Conservation (phyloP, 306 rosid species). For the Rosa rugosa region DNA sequence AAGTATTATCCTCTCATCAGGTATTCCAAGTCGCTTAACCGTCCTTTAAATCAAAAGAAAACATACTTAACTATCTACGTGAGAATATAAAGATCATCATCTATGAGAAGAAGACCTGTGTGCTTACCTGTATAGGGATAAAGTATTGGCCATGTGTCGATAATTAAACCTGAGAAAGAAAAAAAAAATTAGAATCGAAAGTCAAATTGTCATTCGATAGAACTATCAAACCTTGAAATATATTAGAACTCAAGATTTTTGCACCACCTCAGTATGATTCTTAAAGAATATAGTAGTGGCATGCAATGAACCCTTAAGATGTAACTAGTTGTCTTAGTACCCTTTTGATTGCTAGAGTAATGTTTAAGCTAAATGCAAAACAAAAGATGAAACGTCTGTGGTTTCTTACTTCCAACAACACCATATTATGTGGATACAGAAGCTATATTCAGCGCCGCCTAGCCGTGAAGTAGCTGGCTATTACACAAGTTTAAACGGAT, state of each 20-base stretch:
- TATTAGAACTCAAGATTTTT: background rate
- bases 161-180: slow-evolving; percentile 77
- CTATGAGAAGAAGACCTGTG: background rate
- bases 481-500: too few relatives aligned
- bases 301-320: background rate
- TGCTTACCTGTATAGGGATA: slow-evolving; percentile 77
- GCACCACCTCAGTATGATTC: background rate
- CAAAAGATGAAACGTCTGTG: background rate
- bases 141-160: slow-evolving; percentile 95
- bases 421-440: background rate
- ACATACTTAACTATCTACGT: background rate
- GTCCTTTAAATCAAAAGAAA: slow-evolving; percentile 59
- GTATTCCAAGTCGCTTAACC: slow-evolving; percentile 93
- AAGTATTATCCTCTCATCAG: slow-evolving; percentile 96
- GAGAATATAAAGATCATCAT: slow-evolving; percentile 9
- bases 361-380: background rate
- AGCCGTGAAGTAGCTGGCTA: background rate
- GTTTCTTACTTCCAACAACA: background rate
- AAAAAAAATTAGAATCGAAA: slow-evolving; percentile 21
- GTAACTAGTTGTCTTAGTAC: background rate
- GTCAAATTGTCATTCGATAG: slow-evolving; percentile 11
- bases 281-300: background rate
- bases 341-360: background rate
- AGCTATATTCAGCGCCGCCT: background rate
- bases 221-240: background rate